A percentile compares a stretch with the other conserved stretches of the same genome.
Conservation (phyloP, 345 rosid genomes). For the Populus davidiana region DNA sequence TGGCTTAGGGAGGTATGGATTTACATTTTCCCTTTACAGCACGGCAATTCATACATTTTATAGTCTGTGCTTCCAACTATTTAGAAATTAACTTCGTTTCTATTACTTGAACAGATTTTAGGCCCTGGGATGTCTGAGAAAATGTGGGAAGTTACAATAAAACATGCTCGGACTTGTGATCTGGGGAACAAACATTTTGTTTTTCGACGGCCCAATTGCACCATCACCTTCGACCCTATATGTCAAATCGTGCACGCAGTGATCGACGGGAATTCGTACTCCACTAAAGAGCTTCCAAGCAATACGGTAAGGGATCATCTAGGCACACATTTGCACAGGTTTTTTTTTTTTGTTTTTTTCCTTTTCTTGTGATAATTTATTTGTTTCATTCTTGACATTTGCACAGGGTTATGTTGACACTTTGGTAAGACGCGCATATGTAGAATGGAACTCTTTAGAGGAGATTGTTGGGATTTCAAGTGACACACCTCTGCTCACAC, state of each 20-base stretch:
- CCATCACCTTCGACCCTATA: conserved; percentile 54
- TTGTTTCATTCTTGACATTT: neutral
- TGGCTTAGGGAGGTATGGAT: conserved; percentile 50
- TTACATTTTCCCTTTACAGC: neutral
- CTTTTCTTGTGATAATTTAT: neutral
- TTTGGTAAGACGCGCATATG: conserved; percentile 57
- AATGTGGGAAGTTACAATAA: conserved; percentile 68
- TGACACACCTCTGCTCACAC: conserved; percentile 50
- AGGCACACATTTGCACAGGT: neutral
- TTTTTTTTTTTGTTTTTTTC: neutral
- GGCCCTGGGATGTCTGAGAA: conserved; percentile 74
- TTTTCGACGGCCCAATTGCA: conserved; percentile 29
- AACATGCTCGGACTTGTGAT: conserved; percentile 68
- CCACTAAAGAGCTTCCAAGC: conserved; percentile 27
- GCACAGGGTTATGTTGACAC: conserved; percentile 43
- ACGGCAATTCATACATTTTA: neutral
- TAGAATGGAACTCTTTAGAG: conserved; percentile 48
- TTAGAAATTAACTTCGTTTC: neutral
- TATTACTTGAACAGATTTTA: conserved; percentile 44
- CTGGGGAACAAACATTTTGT: conserved; percentile 56
- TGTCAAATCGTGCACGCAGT: conserved; percentile 54
- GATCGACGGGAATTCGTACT: conserved; percentile 44
- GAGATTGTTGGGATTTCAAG: conserved; percentile 40
- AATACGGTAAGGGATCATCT: conserved; percentile 5
- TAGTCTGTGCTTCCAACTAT: neutral